Conservation (phyloP, 768 basidiomycete genomes). For the Stropharia rugosoannulata region DNA sequence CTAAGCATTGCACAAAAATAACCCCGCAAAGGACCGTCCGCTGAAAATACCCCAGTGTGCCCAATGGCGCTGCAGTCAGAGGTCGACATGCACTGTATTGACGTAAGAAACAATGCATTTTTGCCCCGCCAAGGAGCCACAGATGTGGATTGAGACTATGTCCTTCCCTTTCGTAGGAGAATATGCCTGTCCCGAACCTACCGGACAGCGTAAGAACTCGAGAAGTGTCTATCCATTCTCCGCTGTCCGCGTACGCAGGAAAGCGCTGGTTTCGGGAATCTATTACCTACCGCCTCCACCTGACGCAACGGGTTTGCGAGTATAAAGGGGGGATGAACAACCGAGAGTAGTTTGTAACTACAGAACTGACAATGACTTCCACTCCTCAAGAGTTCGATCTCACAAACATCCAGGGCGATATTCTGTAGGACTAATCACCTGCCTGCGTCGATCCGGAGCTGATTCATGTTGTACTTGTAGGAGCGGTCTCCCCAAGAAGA, state of each 20-base stretch:
- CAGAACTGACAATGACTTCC: slow-evolving; percentile 6
- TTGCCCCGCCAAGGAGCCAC: no score
- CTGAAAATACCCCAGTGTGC: no score
- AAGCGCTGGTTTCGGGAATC: not conserved
- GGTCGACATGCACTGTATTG: no score
- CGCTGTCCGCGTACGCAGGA: not conserved
- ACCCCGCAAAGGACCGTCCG: no score
- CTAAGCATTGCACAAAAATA: no score
- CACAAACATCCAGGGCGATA: slow-evolving; percentile 46
- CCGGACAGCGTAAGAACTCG: not conserved
- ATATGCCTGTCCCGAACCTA: not conserved
- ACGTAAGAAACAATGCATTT: no score
- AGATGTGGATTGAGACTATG: no score
- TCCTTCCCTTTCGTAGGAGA: not conserved
- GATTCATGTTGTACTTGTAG: slow-evolving; percentile 22
- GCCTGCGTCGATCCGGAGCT: not conserved
- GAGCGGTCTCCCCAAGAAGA: slow-evolving; percentile 54
- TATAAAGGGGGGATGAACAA: not conserved
- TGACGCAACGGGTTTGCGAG: not conserved
- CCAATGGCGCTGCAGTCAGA: no score
- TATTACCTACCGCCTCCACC: not conserved
- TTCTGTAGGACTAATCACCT: slow-evolving; percentile 32
- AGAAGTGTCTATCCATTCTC: not conserved
- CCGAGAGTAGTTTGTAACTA: not conserved
- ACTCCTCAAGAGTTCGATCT: slow-evolving; percentile 28